Conservation (phyloP, 1,139 yeast genomes). For the Spencermartinsiella ligniputridi region DNA sequence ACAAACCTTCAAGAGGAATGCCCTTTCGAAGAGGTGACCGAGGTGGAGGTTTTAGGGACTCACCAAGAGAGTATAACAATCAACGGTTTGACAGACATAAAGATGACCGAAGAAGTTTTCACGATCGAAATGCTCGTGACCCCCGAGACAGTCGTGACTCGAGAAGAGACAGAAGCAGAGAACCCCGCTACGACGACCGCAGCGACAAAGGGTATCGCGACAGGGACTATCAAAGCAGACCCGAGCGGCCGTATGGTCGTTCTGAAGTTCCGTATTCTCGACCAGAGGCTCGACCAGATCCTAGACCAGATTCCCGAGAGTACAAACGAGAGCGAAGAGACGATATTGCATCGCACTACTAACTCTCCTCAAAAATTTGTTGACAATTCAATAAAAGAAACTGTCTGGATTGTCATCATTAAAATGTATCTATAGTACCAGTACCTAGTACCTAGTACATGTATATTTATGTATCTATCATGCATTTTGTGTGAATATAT, state of each 20-base stretch:
- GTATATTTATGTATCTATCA: constrained; percentile 1
- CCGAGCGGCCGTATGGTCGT: not conserved
- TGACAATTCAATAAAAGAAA: no score
- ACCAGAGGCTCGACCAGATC: not conserved
- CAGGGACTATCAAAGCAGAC: constrained; percentile 14
- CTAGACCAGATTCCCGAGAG: not conserved
- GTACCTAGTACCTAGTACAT: not conserved
- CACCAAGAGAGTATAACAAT: no score
- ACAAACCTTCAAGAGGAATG: not conserved
- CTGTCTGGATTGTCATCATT: no score
- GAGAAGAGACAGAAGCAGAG: constrained; percentile 10
- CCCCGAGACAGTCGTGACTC: not conserved
- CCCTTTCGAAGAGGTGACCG: not conserved
- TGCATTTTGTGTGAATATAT: not conserved
- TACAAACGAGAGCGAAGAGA: constrained; percentile 1
- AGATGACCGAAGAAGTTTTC: not conserved
- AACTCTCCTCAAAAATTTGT: no score
- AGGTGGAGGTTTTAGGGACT: not conserved
- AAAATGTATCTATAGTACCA: not conserved
- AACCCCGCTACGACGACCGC: constrained; percentile 15
- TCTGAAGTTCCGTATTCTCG: not conserved
- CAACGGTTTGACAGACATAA: not conserved
- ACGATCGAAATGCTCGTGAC: not conserved
- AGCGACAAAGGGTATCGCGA: constrained; percentile 17
- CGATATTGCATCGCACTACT: not conserved